Evolutionary conservation across 306 rosid genomes (phyloP), one percentile per base, ranked within the genome.

Genomic region (Malus asiatica): DNA sequence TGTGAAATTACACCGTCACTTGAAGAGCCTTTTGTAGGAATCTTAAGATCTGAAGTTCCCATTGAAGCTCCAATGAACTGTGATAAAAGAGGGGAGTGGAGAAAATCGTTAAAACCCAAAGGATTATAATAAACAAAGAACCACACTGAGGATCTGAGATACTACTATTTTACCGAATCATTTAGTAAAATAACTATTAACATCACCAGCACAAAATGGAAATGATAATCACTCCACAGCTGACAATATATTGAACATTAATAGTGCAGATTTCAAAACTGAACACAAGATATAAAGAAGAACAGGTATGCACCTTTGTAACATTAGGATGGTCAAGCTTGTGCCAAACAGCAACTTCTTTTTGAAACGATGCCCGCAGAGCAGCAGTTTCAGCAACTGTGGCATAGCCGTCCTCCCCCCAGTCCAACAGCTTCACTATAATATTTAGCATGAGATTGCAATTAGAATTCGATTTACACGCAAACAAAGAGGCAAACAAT

Each of bases 261-360:
- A 4, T 45, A 51, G 27, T 6, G 14, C 23, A 65, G 38, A 70
- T 16, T 51, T 23, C 19, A 6, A 44, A 57, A 57, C 62, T 42
- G 46, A 77, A 66, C 35, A 22, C 63, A 65, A 82, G 42, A 75
- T 15, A 30, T 73, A 61, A 75, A 83, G 80, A 76, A 69, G 45
- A 75, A 4, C 23, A 59, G 80, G 72, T 27, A 71, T 40, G 72
- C 89, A 90, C 98, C 82, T 86, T 92, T 52, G 98, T 95, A 77
- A 95, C 97, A 78, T 95, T 92, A 60, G 93, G 96, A 82, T 95
- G 92, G 82, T 92, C 91, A 80, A 95, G 98, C 89, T 95, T 90
- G 81, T 95, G 93, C 97, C 98, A 95, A 55, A 95, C 98, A 71
- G 97, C 93, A 85, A 92, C 98, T 85, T 95, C 98, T 88, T 95